A percentile compares a stretch with the other conserved stretches of the same genome.
These are phyloP conservation scores for Pseudogymnoascus sp. DNA, from an alignment of 2,329 filamentous ascomycete species.

Conservation along the genomic window DNA sequence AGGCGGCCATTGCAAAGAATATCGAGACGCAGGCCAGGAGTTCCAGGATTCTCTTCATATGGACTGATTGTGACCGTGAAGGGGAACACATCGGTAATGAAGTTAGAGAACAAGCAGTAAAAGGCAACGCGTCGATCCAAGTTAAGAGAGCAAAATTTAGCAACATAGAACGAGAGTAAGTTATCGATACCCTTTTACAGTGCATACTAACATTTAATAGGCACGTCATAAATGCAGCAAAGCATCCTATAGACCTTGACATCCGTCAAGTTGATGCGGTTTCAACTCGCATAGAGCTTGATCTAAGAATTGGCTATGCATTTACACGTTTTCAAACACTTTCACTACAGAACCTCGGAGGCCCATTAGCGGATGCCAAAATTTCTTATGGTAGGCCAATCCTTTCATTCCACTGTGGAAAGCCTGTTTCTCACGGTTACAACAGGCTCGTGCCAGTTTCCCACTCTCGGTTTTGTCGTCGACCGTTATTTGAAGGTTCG, in stretches of 20 bases:
- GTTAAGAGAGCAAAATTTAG: conserved; percentile 87
- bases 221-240: conserved; percentile 79
- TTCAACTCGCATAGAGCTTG: conserved; percentile 80
- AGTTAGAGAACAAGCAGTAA: conserved; percentile 72
- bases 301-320: conserved; percentile 83
- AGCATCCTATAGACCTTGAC: conserved; percentile 69
- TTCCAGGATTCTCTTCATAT: conserved; percentile 77
- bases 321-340: conserved; percentile 86
- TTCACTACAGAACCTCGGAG: conserved; percentile 65
- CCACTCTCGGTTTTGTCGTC: conserved; percentile 92
- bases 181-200: conserved; percentile 16
- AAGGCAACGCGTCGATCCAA: conserved; percentile 65
- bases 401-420: background rate
- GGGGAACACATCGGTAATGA: conserved; percentile 94
- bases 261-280: conserved; percentile 84
- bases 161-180: conserved; percentile 86
- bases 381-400: conserved; percentile 16
- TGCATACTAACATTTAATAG: conserved; percentile 36
- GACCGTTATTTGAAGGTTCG: conserved; percentile 91
- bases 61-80: conserved; percentile 98
- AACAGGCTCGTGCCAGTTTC: conserved; percentile 85
- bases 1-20: conserved; percentile 74
- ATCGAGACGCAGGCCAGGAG: conserved; percentile 70
- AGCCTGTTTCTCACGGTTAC: conserved; percentile 12
- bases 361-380: conserved; percentile 54